A percentile compares a stretch with the other conserved stretches of the same genome.
phyloP scores from a whole-genome alignment of 441 rosid species.

The Arabidopsis lyrata region DNA sequence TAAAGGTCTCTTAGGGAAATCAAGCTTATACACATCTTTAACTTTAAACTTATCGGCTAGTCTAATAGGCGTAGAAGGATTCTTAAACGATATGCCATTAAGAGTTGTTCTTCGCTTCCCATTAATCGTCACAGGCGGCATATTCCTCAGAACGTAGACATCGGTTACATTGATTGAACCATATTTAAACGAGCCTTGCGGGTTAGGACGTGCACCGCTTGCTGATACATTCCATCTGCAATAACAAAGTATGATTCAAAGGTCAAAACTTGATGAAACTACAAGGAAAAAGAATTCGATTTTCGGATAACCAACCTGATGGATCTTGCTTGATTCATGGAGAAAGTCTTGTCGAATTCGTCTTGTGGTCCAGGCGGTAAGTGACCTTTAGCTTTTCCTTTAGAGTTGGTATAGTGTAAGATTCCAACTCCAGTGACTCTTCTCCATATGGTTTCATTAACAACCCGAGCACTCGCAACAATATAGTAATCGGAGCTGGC shows the following conservation, averaged over 20 bases:
- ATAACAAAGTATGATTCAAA: neutral
- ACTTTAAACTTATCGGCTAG: slow-evolving; percentile 79
- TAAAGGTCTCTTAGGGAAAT: slow-evolving; percentile 82
- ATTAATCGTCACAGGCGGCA: slow-evolving; percentile 64
- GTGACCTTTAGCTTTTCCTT: slow-evolving; percentile 85
- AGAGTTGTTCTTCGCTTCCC: slow-evolving; percentile 76
- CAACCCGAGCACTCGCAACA: slow-evolving; percentile 93
- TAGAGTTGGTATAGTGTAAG: slow-evolving; percentile 88
- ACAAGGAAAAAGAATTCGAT: neutral
- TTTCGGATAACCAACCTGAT: slow-evolving; percentile 68
- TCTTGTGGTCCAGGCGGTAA: slow-evolving; percentile 84
- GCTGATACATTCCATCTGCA: slow-evolving; percentile 86
- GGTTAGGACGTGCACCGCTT: slow-evolving; percentile 97
- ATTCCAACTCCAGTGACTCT: slow-evolving; percentile 94
- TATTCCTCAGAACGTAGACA: slow-evolving; percentile 68
- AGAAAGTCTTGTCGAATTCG: slow-evolving; percentile 80
- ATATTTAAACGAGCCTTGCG: slow-evolving; percentile 92
- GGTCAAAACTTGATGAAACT: neutral
- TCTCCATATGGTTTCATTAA: slow-evolving; percentile 84
- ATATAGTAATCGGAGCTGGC: slow-evolving; percentile 94
- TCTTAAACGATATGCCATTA: slow-evolving; percentile 79
- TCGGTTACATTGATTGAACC: slow-evolving; percentile 94
- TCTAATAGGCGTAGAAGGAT: slow-evolving; percentile 81
- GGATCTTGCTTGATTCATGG: slow-evolving; percentile 98
- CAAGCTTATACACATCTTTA: slow-evolving; percentile 85